Conservation (phyloP, 495 filamentous ascomycete genomes). For the Trypethelium eluteriae region DNA sequence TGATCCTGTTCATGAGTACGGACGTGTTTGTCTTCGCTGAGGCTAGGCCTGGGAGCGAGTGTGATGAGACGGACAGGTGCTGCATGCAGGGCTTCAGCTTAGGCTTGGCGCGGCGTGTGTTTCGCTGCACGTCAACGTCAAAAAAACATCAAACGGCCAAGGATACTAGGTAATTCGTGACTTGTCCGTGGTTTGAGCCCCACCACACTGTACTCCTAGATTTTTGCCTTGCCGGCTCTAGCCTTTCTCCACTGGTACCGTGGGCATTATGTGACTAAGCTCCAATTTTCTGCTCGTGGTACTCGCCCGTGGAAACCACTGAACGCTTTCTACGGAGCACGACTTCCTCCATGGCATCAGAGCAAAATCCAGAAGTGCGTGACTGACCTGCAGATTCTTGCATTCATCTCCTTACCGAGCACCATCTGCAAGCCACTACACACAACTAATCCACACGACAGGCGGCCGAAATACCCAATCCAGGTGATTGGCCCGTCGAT, state of each 20-base stretch:
- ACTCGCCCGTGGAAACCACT: too few relatives aligned
- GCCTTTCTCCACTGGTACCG: too few relatives aligned
- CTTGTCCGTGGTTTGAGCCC: too few relatives aligned
- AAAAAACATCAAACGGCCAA: slow-evolving; percentile 8
- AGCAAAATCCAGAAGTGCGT: slow-evolving; percentile 5
- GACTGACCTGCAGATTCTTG: not conserved
- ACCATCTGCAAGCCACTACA: not conserved
- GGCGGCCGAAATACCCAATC: slow-evolving; percentile 21
- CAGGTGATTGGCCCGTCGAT: slow-evolving; percentile 58
- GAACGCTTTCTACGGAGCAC: too few relatives aligned
- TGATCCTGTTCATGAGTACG: too few relatives aligned
- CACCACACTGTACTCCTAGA: too few relatives aligned
- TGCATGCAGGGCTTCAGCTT: slow-evolving; percentile 5
- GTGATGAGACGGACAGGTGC: not conserved
- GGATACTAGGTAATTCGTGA: too few relatives aligned
- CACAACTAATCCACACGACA: not conserved
- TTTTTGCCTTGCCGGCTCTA: too few relatives aligned
- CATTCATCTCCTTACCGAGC: not conserved
- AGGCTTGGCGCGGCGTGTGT: slow-evolving; percentile 1
- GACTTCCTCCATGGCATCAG: not conserved
- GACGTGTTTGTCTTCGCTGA: too few relatives aligned
- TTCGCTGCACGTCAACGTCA: slow-evolving; percentile 4
- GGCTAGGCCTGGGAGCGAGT: not conserved
- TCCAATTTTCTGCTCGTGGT: too few relatives aligned
- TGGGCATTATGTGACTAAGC: too few relatives aligned